phyloP scores from a whole-genome alignment of 257 asterid genomes.

The Linderniella brevidens region DNA sequence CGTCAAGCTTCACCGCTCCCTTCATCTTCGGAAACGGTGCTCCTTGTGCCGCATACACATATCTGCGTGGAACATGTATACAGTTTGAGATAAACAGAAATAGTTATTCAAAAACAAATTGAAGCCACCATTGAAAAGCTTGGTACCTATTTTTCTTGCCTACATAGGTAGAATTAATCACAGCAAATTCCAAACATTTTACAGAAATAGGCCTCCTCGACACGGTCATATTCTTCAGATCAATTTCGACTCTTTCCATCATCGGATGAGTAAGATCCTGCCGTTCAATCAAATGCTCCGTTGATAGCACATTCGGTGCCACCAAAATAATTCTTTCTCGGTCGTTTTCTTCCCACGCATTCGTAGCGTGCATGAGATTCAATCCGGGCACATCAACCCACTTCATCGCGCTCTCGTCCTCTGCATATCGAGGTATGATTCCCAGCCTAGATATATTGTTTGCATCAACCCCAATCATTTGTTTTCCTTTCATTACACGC shows the following conservation, averaged over 20 bases:
- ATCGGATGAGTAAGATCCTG: slow-evolving; percentile 25
- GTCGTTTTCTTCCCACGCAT: slow-evolving; percentile 46
- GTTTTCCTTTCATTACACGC: slow-evolving; percentile 14
- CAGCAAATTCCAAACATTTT: slow-evolving; percentile 27
- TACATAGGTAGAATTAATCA: slow-evolving; percentile 23
- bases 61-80: slow-evolving; percentile 1
- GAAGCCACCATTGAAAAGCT: too few relatives aligned
- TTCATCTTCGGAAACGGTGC: slow-evolving; percentile 7
- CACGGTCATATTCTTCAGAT: slow-evolving; percentile 16
- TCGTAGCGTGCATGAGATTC: slow-evolving; percentile 23
- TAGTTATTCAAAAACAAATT: background rate
- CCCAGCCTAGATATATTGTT: slow-evolving; percentile 28
- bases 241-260: slow-evolving; percentile 24
- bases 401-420: slow-evolving; percentile 23
- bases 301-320: slow-evolving; percentile 22
- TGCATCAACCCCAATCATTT: slow-evolving; percentile 15
- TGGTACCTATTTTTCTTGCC: slow-evolving; percentile 21
- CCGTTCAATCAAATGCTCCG: slow-evolving; percentile 23
- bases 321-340: slow-evolving; percentile 21
- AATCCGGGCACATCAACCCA: slow-evolving; percentile 41
- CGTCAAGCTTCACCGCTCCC: slow-evolving; percentile 14
- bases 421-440: slow-evolving; percentile 28
- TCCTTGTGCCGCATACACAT: slow-evolving; percentile 11
- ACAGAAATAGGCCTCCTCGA: slow-evolving; percentile 19
- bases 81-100: background rate